Conservation (phyloP, 2,329 filamentous ascomycete genomes). For the Didymella pinodella region DNA sequence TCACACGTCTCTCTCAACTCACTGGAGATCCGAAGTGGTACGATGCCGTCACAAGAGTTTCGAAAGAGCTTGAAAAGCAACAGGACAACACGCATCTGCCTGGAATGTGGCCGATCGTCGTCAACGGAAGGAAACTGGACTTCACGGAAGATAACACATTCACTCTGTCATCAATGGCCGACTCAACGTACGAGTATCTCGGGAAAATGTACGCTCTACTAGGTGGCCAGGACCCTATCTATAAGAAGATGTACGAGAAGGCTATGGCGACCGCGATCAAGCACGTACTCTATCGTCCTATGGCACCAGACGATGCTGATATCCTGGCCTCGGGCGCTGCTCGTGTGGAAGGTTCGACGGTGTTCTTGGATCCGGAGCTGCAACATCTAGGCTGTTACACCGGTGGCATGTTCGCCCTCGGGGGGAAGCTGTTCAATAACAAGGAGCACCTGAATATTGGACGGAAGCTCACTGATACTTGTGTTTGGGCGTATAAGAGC, state of each 20-base stretch:
- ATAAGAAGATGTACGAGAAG: constrained; percentile 65
- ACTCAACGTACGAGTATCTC: constrained; percentile 51
- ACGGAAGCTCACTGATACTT: constrained; percentile 65
- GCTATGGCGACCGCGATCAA: constrained; percentile 54
- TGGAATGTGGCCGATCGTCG: constrained; percentile 58
- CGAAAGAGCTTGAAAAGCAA: constrained; percentile 52
- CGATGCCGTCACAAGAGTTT: constrained; percentile 56
- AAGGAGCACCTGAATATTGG: constrained; percentile 64
- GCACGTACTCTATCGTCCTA: constrained; percentile 59
- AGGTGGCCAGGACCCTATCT: constrained; percentile 55
- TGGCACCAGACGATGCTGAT: constrained; percentile 56
- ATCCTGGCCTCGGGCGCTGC: constrained; percentile 58
- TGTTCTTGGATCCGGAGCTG: constrained; percentile 58
- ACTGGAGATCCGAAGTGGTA: constrained; percentile 57
- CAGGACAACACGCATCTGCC: constrained; percentile 55
- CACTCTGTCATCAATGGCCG: constrained; percentile 50
- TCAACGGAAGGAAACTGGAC: constrained; percentile 52
- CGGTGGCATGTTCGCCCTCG: constrained; percentile 69
- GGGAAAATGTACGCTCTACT: constrained; percentile 54
- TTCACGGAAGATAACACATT: constrained; percentile 52
- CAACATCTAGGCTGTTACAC: constrained; percentile 68
- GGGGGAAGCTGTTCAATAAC: constrained; percentile 65
- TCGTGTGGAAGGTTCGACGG: constrained; percentile 42
- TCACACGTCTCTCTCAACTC: constrained; percentile 56
- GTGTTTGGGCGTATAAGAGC: constrained; percentile 68